A percentile compares a stretch with the other conserved stretches of the same genome.
Evolutionary conservation across 345 rosid species (phyloP).

Genomic region (Salix suchowensis): DNA sequence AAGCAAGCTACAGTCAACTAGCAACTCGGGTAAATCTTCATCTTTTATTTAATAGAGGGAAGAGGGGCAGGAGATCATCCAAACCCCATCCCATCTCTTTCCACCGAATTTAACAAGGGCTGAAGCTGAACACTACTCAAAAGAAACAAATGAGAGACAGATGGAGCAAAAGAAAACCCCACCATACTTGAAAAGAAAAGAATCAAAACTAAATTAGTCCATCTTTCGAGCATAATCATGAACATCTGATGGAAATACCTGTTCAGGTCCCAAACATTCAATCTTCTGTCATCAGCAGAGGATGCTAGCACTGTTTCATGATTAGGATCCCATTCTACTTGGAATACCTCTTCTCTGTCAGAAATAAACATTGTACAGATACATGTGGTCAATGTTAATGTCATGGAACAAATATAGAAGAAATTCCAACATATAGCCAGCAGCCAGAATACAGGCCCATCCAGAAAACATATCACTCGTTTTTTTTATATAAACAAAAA

Average conservation of each 20-base stretch:
- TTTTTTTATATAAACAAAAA: not conserved
- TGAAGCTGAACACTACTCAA: not conserved
- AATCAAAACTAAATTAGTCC: not conserved
- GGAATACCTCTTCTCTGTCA: constrained; percentile 82
- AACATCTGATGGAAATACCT: constrained; percentile 44
- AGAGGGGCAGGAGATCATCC: not conserved
- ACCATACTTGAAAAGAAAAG: not conserved
- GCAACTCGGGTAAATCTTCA: not conserved
- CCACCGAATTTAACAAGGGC: not conserved
- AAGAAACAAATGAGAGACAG: not conserved
- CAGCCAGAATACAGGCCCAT: not conserved
- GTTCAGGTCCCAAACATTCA: constrained; percentile 90
- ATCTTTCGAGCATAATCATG: not conserved
- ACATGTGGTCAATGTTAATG: not conserved
- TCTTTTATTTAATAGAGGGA: not conserved
- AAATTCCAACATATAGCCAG: not conserved
- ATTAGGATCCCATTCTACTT: constrained; percentile 98
- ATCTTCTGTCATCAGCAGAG: constrained; percentile 83
- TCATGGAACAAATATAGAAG: not conserved
- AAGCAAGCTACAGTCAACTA: not conserved
- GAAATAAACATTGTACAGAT: not conserved
- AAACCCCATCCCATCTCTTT: not conserved
- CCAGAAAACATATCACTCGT: not conserved
- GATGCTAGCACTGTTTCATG: constrained; percentile 91
- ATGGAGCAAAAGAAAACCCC: not conserved